phyloP scores from a whole-genome alignment of 768 basidiomycete species.

The Thelephora ganbajun region DNA sequence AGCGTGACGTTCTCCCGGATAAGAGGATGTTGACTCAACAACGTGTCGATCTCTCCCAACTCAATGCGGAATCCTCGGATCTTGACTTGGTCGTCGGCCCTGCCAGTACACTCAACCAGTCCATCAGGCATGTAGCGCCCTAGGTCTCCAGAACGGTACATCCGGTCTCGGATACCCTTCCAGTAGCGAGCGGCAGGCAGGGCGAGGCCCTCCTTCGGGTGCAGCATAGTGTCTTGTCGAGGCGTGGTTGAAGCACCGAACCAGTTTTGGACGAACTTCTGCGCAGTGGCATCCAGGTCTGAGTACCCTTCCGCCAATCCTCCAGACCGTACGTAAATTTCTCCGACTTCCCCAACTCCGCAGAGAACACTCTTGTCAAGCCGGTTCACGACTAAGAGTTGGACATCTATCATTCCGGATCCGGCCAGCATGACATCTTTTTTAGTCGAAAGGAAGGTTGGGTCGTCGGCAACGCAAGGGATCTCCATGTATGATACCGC shows the following conservation, averaged over 20 bases:
- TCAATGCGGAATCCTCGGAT: constrained; percentile 99
- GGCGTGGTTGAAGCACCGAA: constrained; percentile 38
- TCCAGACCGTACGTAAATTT: constrained; percentile 95
- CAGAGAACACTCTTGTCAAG: constrained; percentile 74
- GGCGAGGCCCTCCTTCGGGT: constrained; percentile 38
- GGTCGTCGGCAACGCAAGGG: constrained; percentile 69
- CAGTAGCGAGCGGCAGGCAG: constrained; percentile 72
- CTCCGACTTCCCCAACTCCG: constrained; percentile 92
- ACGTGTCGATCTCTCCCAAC: constrained; percentile 93
- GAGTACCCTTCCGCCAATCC: constrained; percentile 93
- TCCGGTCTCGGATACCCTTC: constrained; percentile 91
- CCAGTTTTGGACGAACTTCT: constrained; percentile 96
- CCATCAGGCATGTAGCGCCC: constrained; percentile 90
- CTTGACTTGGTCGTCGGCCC: constrained; percentile 98
- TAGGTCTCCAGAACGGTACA: constrained; percentile 96
- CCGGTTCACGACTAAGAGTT: constrained; percentile 91
- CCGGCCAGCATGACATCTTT: constrained; percentile 99
- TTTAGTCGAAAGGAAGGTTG: constrained; percentile 83
- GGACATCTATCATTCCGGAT: constrained; percentile 94
- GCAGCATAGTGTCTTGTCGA: constrained; percentile 59
- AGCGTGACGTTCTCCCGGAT: constrained; percentile 97
- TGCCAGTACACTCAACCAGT: constrained; percentile 89
- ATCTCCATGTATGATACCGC: constrained; percentile 96
- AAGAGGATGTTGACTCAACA: constrained; percentile 84
- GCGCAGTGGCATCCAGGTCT: constrained; percentile 64